These are phyloP conservation scores for Limnanthes douglasii DNA, from an alignment of 345 rosid species.

Conservation along the genomic window DNA sequence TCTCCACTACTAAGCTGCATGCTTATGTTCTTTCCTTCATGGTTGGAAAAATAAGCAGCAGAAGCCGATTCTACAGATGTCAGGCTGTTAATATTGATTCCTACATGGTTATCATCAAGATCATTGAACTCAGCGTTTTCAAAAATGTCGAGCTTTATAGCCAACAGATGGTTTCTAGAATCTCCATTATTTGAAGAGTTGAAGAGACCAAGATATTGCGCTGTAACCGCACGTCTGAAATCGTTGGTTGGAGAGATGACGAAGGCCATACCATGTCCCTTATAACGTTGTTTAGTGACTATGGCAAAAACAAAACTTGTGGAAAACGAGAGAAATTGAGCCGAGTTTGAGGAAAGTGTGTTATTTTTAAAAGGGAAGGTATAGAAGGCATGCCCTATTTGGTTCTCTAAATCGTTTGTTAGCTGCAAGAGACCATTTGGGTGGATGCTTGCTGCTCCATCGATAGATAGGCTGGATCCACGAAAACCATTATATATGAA, in stretches of 20 bases:
- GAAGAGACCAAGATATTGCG: conserved; percentile 31
- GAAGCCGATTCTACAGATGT: conserved; percentile 15
- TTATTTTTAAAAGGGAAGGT: too few relatives aligned
- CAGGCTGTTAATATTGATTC: conserved; percentile 34
- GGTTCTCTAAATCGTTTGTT: too few relatives aligned
- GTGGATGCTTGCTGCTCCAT: too few relatives aligned
- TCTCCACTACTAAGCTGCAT: conserved; percentile 25
- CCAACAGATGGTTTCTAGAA: conserved; percentile 27
- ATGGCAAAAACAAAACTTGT: conserved; percentile 26
- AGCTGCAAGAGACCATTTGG: too few relatives aligned
- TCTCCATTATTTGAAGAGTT: conserved; percentile 19
- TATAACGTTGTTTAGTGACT: conserved; percentile 9
- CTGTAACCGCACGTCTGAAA: conserved; percentile 7
- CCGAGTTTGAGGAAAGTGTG: conserved; percentile 9
- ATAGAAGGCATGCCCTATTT: too few relatives aligned
- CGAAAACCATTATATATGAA: too few relatives aligned
- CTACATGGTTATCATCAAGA: conserved; percentile 35
- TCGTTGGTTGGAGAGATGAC: conserved; percentile 18
- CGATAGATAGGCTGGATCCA: too few relatives aligned
- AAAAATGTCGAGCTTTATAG: conserved; percentile 45
- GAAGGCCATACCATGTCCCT: conserved; percentile 34
- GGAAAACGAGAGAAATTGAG: conserved; percentile 17
- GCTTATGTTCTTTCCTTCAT: conserved; percentile 8
- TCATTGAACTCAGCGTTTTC: conserved; percentile 26
- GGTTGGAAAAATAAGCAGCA: conserved; percentile 22